phyloP scores from a whole-genome alignment of 345 rosid species.

The Laguncularia racemosa region DNA sequence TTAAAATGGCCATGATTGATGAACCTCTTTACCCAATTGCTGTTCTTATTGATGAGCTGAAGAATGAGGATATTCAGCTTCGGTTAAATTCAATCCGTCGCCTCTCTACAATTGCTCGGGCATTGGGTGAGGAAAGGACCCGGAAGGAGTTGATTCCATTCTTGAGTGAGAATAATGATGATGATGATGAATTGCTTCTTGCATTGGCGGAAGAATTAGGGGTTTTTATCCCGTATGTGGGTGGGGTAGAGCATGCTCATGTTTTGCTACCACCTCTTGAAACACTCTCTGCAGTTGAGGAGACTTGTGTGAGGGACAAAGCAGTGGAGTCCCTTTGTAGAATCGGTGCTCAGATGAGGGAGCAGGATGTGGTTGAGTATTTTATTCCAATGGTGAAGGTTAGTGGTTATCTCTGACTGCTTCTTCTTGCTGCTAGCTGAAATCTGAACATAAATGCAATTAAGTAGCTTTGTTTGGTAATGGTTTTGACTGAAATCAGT shows the following conservation, averaged over 20 bases:
- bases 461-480: too few relatives aligned
- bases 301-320: conserved; percentile 91
- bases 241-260: conserved; percentile 80
- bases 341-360: conserved; percentile 89
- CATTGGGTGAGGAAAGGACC: conserved; percentile 92
- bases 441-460: too few relatives aligned
- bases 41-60: conserved; percentile 80
- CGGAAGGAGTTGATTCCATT: conserved; percentile 90
- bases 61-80: conserved; percentile 94
- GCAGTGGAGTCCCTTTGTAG: conserved; percentile 78
- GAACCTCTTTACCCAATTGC: conserved; percentile 92
- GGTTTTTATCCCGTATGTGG: conserved; percentile 83
- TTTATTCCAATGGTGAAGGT: conserved; percentile 90
- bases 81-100: conserved; percentile 85
- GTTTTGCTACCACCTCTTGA: conserved; percentile 76
- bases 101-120: conserved; percentile 87
- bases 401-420: conserved; percentile 4
- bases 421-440: too few relatives aligned
- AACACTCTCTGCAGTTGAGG: conserved; percentile 82
- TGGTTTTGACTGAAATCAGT: too few relatives aligned
- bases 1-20: conserved; percentile 66
- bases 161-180: conserved; percentile 87
- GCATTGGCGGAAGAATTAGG: conserved; percentile 94
- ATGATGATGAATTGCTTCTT: conserved; percentile 94
- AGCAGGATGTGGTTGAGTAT: conserved; percentile 63